Base-by-base conservation (phyloP, 177 flowering plant genomes). In the Vitis hybrid region DNA sequence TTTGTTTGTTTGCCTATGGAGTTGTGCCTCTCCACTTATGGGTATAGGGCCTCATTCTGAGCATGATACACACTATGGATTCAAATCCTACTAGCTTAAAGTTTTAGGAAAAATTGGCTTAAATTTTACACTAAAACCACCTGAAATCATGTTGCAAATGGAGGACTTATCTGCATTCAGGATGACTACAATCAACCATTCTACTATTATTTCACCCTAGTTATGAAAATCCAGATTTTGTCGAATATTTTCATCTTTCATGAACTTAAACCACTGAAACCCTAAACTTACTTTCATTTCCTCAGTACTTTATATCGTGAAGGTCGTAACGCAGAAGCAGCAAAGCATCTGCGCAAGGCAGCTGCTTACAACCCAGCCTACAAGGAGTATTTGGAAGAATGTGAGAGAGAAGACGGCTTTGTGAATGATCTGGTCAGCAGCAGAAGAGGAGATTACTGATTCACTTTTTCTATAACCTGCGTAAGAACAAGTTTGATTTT, bases 321-420 rank as follows among this genome's bases (percentile, higher is more conserved):
- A 19, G 91, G 86, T 15, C 86, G 83, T 7, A 86, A 78, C 51
- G 84, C 64, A 12, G 98, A 91, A 76, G 94, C 98, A 45, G 71
- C 53, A 2, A 78, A 83, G 66, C 81, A 82, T 77, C 60, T 90
- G 68, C 86, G 86, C 10, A 68, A 58, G 70, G 89, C 81, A 7
- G 87, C 68, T 66, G 90, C 89, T 10, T 83, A 81, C 72, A 71
- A 93, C 75, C 87, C 93, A 9, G 55, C 76, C 39, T 76, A 82
- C 65, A 74, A 51, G 1, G 72, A 45, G 3, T 76, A 72, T 7
- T 61, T 93, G 64, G 85, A 91, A 68, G 76, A 85, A 3, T 77
- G 76, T 60, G 77, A 76, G 64, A 76, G 69, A 13, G 88, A 83
- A 67, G 79, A 81, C 7, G 58, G 67, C 66, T 66, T 84, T 66